Conservation (phyloP, 2,329 filamentous ascomycete species). For the Colletotrichum musicola region DNA sequence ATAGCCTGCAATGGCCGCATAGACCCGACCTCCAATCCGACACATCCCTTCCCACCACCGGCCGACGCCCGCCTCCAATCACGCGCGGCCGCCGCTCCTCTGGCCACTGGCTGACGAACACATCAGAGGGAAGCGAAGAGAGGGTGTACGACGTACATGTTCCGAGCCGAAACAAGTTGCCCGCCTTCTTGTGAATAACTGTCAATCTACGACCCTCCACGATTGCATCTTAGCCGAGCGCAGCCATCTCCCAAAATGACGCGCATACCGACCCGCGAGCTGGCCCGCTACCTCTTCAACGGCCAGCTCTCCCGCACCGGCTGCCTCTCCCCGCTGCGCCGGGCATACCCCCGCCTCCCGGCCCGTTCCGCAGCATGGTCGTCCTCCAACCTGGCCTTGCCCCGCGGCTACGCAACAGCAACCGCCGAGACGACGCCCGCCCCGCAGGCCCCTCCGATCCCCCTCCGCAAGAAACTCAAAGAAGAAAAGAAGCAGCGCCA, state of each 20-base stretch:
- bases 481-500: conserved; percentile 79
- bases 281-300: conserved; percentile 63
- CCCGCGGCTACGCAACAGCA: conserved; percentile 20
- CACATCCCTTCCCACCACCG: neutral
- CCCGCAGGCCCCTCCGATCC: conserved; percentile 50
- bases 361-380: conserved; percentile 36
- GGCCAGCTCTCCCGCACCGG: conserved; percentile 58
- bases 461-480: conserved; percentile 79
- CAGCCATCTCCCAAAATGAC: conserved; percentile 51
- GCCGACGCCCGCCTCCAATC: conserved; percentile 24
- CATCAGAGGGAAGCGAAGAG: neutral
- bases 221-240: neutral
- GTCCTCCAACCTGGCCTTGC: too few species aligned
- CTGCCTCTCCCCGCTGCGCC: conserved; percentile 50
- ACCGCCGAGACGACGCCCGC: conserved; percentile 43
- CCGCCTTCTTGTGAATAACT: neutral
- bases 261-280: conserved; percentile 56
- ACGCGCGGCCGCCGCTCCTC: neutral
- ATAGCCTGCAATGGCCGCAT: conserved; percentile 4
- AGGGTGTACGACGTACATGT: conserved; percentile 26
- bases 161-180: neutral
- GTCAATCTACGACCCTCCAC: neutral
- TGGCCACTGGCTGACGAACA: conserved; percentile 28
- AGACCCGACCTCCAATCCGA: neutral
- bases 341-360: conserved; percentile 24